Base-by-base conservation (phyloP, 2,329 filamentous ascomycete species). In the Calonectria pseudoturangicola region DNA sequence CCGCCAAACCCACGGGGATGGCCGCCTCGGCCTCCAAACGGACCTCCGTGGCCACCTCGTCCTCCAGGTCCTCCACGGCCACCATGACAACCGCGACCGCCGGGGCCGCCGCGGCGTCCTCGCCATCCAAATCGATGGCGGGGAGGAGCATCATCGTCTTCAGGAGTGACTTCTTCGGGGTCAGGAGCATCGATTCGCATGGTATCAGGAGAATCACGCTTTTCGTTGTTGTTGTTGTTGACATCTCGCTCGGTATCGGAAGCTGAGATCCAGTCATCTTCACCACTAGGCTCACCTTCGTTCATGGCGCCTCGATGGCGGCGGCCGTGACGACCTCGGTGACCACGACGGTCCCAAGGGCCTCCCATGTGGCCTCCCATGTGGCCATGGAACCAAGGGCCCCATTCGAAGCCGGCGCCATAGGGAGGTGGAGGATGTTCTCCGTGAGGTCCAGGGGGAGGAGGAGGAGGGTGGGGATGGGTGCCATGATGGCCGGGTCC, bases 201-300 rank as follows among this genome's bases (percentile, higher is more conserved):
- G 63, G 82, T 84, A 27, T 85, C 84, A 7, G 84, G 78, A 21
- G 83, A 81, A 51, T 78, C 77, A n/a, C 82, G 81, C 77, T 81
- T 85, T 54, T 84, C 82, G 21, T 79, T 77, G 51, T 33, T 33
- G 30, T 33, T 33, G 9, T 33, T 33, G 30, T 81, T 75, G 63
- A 72, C 64, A 27, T 75, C 71, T 56, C 71, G 72, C n/a, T 79
- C 74, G 33, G 78, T 77, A 2, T 82, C 80, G 41, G 63, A 73
- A 64, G 50, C 33, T 68, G 73, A 27, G 50, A 48, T 65, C 73
- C 56, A 68, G 68, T 70, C 70, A 62, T 75, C 63, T 48, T 74
- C 73, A 33, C 54, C 70, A 56, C 68, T 67, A 60, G 72, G 63
- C 70, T 76, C 72, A 41, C 76, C 81, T 41, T 79, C 76, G 51